A percentile compares a stretch with the other conserved stretches of the same genome.
These are phyloP conservation scores for Cyberlindnera euphorbiiphila DNA, from an alignment of 805 yeast genomes.

Conservation along the genomic window DNA sequence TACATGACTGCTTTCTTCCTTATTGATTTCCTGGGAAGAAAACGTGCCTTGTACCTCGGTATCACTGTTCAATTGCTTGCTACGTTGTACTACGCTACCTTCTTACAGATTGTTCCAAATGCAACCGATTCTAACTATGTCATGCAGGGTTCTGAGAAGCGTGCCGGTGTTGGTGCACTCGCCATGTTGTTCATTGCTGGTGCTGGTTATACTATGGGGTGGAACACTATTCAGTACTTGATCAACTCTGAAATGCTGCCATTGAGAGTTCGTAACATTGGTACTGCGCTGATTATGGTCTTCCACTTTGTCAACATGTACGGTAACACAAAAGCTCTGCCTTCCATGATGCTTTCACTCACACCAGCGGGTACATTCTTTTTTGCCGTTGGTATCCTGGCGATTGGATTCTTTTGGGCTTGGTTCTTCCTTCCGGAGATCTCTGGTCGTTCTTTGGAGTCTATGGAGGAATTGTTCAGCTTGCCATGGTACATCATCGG, in stretches of 20 bases:
- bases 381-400: slow-evolving; percentile 43
- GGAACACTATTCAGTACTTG: slow-evolving; percentile 53
- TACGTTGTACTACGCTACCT: slow-evolving; percentile 44
- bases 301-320: slow-evolving; percentile 55
- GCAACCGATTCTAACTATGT: slow-evolving; percentile 32
- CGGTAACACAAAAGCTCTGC: slow-evolving; percentile 53
- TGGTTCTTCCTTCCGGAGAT: slow-evolving; percentile 39
- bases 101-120: slow-evolving; percentile 42
- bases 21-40: slow-evolving; percentile 51
- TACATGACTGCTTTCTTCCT: slow-evolving; percentile 49
- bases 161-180: slow-evolving; percentile 45
- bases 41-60: slow-evolving; percentile 47
- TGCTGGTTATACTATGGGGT: slow-evolving; percentile 57
- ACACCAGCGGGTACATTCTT: slow-evolving; percentile 47
- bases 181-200: slow-evolving; percentile 49
- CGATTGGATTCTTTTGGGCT: slow-evolving; percentile 37
- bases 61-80: slow-evolving; percentile 40
- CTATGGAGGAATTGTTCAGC: slow-evolving; percentile 35
- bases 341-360: slow-evolving; percentile 47
- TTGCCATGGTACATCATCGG: slow-evolving; percentile 59
- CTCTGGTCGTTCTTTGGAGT: slow-evolving; percentile 36
- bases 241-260: slow-evolving; percentile 55
- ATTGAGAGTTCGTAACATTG: slow-evolving; percentile 44
- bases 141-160: slow-evolving; percentile 31
- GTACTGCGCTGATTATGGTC: slow-evolving; percentile 48